Evolutionary conservation across 2,329 filamentous ascomycete species (phyloP), one percentile per base, ranked within the genome.

Genomic region (Apiospora marii): DNA sequence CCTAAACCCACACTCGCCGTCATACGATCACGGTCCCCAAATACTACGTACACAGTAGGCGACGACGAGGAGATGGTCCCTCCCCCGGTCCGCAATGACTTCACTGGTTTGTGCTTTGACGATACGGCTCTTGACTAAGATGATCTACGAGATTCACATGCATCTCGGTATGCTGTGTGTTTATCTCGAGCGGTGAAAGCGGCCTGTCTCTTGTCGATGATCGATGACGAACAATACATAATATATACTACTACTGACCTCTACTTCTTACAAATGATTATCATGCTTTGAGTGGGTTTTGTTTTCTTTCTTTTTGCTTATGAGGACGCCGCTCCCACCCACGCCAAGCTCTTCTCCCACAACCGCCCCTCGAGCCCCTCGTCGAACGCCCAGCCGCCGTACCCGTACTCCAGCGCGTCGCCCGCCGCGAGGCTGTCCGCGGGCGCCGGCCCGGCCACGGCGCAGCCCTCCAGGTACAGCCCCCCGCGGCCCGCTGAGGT

Each of bases 401-500:
- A 78, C 43, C 79, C 79, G 41, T 75, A 76, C 49, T 79, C 78
- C 24, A 75, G 16, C 41, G 46, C 5, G 51, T 75, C 75, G 19
- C 74, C 73, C 24, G 27, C 22, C 22, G 22, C 64, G 22, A 41
- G 30, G 64, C 77, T 74, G 37, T 76, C 80, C 46, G 80, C 78
- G 51, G 77, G 75, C 34, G 77, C 80, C 44, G 80, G 79, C 13
- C 73, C 76, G 43, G 81, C 77, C 37, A 82, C 80, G 19, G 79
- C 78, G 73, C 82, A 84, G 73, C 86, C 80, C 68, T 81, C 81
- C 64, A 86, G 74, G 75, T 86, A 86, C 72, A 78, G 75, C 4
- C 83, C 84, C 34, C 84, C 85, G 72, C 80, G 71, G 12, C 69
- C 74, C 43, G 51, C 41, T 7, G 74, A 76, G 24, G 72, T 72